Evolutionary conservation across 495 filamentous ascomycete species (phyloP), one percentile per base, ranked within the genome.

Genomic region (Cercophora newfieldiana): DNA sequence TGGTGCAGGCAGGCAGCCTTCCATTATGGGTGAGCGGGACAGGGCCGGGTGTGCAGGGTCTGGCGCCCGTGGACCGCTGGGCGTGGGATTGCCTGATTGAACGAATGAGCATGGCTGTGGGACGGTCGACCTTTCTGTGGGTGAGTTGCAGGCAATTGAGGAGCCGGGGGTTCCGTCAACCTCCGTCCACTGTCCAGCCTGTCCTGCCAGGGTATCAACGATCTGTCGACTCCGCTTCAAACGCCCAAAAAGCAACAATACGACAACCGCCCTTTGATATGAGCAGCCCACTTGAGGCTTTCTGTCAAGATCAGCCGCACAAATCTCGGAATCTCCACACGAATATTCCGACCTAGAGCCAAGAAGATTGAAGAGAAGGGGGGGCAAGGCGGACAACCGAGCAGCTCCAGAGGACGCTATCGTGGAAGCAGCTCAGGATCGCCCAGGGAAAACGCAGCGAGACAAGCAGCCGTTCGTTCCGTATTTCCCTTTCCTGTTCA

Each of bases 11-110:
- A n/a, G 31, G 58, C 58, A 60, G 58, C 33, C 31, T 29, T 19
- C 33, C 58, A n/a, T 48, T 44, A 44, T 44, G 37, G 37, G 37
- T 44, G 37, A 44, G 58, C 58, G 58, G 58, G 30, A 60, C 58
- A 25, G 58, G 54, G 26, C 19, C 54, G 26, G 26, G 50, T 26
- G 51, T 16, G 31, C 18, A 48, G 58, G 58, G 58, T 44, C 31
- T 47, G 58, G 30, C 21, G 58, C 54, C 54, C 12, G 37, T 44
- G 37, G 37, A 25, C 26, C 25, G 54, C 54, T 57, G 54, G 54
- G 54, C 54, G 54, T 57, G 54, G 54, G 54, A 57, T 57, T 29
- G 54, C 16, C 26, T 28, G 54, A 57, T 57, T 57, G 54, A 28
- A n/a, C 26, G 26, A 57, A 26, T 57, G 54, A 53, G 22, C 19